phyloP scores from a whole-genome alignment of 805 yeast species.

The Metschnikowia drakensbergensis region DNA sequence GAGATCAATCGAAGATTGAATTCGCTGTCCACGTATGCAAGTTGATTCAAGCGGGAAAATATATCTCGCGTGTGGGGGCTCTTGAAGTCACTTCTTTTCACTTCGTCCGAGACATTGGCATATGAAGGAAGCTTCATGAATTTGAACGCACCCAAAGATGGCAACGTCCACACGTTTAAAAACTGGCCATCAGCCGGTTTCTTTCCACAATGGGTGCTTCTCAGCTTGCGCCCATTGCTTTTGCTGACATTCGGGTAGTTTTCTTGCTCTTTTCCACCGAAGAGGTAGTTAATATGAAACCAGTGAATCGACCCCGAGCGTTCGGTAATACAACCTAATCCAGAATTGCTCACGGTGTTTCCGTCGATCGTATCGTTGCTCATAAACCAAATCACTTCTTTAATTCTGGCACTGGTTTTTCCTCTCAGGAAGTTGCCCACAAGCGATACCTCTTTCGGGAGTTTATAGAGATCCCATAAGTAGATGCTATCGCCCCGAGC shows the following conservation, averaged over 20 bases:
- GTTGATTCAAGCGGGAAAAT: constrained; percentile 19
- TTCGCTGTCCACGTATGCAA: constrained; percentile 31
- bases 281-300: constrained; percentile 45
- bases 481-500: constrained; percentile 59
- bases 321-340: constrained; percentile 51
- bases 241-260: constrained; percentile 26
- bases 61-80: background rate
- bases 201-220: background rate
- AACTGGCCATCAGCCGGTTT: constrained; percentile 17
- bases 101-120: constrained; percentile 10
- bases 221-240: constrained; percentile 7
- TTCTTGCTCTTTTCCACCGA: constrained; percentile 27
- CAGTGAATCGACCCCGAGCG: constrained; percentile 61
- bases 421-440: constrained; percentile 61
- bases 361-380: constrained; percentile 25
- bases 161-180: constrained; percentile 45
- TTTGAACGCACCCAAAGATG: constrained; percentile 31
- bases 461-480: constrained; percentile 58
- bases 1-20: constrained; percentile 32
- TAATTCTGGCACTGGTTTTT: constrained; percentile 53
- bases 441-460: constrained; percentile 48
- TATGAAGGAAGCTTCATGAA: constrained; percentile 25
- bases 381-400: constrained; percentile 51
- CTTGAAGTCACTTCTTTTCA: constrained; percentile 1
- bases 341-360: constrained; percentile 29